These are phyloP conservation scores for Brassica hybrid DNA, from an alignment of 441 rosid genomes.

Conservation along the genomic window DNA sequence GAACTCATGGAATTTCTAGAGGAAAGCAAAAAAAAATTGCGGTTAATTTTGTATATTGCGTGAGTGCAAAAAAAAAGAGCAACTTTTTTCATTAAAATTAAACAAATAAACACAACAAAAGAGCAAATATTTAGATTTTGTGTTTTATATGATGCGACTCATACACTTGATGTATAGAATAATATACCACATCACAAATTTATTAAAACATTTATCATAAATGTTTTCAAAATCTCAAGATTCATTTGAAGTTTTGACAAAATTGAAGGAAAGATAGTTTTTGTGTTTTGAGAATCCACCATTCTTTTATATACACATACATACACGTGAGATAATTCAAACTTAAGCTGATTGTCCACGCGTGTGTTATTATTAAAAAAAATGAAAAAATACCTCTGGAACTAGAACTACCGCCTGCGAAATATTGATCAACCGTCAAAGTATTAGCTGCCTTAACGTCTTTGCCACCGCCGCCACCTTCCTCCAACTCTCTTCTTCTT, in stretches of 20 bases:
- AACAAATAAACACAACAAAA: not conserved
- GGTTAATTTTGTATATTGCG: not conserved
- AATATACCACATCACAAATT: not conserved
- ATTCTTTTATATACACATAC: not conserved
- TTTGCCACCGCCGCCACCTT: conserved; percentile 11
- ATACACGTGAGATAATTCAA: not conserved
- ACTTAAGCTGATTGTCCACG: not conserved
- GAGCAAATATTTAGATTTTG: not conserved
- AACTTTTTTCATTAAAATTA: not conserved
- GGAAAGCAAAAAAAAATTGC: not conserved
- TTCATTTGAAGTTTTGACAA: not conserved
- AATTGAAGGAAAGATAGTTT: too few species aligned
- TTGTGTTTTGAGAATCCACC: not conserved
- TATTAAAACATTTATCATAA: not conserved
- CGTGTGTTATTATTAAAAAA: not conserved
- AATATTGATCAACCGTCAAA: conserved; percentile 45
- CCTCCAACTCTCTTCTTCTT: conserved; percentile 32
- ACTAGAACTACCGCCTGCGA: conserved; percentile 30
- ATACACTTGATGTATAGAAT: not conserved
- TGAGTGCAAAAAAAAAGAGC: not conserved
- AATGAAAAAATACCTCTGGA: conserved; percentile 29
- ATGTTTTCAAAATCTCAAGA: not conserved
- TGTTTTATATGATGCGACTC: not conserved
- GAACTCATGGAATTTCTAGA: not conserved
- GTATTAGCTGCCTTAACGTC: conserved; percentile 27